Evolutionary conservation across 2,329 filamentous ascomycete genomes (phyloP).

Genomic region (Aspergillus caelatus): DNA sequence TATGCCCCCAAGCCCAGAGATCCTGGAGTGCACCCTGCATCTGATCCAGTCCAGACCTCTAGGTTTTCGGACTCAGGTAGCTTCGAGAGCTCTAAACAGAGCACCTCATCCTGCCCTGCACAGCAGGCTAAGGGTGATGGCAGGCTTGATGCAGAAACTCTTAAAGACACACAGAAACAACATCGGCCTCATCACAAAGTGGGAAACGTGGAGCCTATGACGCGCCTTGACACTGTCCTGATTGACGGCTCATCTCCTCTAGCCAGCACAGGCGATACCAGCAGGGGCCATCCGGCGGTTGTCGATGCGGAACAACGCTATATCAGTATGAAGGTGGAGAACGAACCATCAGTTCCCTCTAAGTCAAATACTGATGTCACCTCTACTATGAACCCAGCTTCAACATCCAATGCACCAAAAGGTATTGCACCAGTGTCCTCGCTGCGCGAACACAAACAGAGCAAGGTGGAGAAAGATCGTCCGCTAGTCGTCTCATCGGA

Average conservation of each 20-base stretch:
- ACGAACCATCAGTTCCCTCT: neutral
- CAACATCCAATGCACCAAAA: constrained; percentile 6
- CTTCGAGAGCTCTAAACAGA: constrained; percentile 6
- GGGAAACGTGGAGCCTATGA: constrained; percentile 1
- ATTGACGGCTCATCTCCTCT: constrained; percentile 22
- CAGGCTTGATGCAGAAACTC: neutral
- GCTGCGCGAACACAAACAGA: neutral
- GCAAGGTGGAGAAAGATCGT: neutral
- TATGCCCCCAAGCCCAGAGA: constrained; percentile 20
- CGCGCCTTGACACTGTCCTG: constrained; percentile 14
- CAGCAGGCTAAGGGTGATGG: neutral
- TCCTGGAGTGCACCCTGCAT: constrained; percentile 12
- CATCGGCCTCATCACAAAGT: constrained; percentile 6
- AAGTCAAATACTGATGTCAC: constrained; percentile 1
- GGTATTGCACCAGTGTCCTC: neutral
- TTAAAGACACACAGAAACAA: constrained; percentile 7
- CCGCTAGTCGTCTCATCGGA: constrained; percentile 20
- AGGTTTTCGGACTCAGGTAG: constrained; percentile 5
- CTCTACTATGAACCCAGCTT: neutral
- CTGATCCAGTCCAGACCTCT: constrained; percentile 17
- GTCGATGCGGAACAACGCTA: constrained; percentile 14
- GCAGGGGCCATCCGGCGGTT: constrained; percentile 17
- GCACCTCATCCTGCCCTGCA: constrained; percentile 10
- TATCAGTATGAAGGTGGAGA: constrained; percentile 17
- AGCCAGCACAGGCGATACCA: constrained; percentile 20